Base-by-base conservation (phyloP, 441 rosid genomes). In the Populus hybrid region DNA sequence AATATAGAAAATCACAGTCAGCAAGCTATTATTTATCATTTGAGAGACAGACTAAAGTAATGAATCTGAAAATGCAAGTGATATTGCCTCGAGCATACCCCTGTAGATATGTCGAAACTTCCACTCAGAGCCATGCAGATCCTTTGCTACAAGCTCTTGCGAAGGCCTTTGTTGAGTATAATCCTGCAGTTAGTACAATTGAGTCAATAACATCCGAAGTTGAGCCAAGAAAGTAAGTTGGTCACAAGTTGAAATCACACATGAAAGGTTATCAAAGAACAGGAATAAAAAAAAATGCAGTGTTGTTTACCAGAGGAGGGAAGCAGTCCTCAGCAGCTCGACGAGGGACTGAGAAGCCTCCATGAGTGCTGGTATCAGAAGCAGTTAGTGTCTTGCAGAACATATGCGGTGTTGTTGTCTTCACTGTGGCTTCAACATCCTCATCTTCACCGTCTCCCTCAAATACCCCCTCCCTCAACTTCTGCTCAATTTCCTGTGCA, bases 301-400 rank as follows among this genome's bases (percentile, higher is more conserved):
- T 28, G 18, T 2, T 38, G 73, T 81, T 61, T 89, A 95, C 99
- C 97, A 95, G 84, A 75, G 99, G 97, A 78, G 97, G 97, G 85
- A 95, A 95, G 88, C 99, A 95, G 83, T 95, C 99, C 82, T 95
- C 99, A 3, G 99, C 99, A 69, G 99, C 99, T 73, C 99, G 91
- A 28, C 99, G 92, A 73, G 99, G 99, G 65, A 95, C 98, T 40
- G 98, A 95, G 85, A 95, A 95, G 34, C 99, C 98, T 16, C 99
- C 99, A 83, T 95, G 99, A 9, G 99, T 95, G 79, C 99, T 94
- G 21, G 99, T 95, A 82, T 95, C 99, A 69, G 98, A 95, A 85
- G 99, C 99, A 74, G 98, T 95, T 30, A 95, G 93, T 12, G 99
- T 95, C 90, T 95, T 95, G 82, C 98, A 95, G 85, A 95, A 95